Base-by-base conservation (phyloP, 192 early-diverging fungal species). In the Linnemannia zychae region DNA sequence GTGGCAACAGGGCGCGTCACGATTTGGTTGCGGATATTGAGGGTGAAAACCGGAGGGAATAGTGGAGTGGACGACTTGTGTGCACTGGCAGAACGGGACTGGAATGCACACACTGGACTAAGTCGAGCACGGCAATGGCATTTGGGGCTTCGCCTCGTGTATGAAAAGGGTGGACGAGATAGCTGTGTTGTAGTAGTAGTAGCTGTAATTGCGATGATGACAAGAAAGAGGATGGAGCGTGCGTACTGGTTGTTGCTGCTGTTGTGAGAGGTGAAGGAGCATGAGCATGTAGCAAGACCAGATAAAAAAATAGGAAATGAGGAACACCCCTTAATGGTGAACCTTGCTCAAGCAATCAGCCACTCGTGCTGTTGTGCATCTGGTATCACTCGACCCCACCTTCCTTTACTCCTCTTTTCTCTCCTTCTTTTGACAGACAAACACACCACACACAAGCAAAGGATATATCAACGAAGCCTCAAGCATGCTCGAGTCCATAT, bases 401-500 rank as follows among this genome's bases (percentile, higher is more conserved):
- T 17, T 24, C 48, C 24, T 7, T 49, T 71, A 17, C 0, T 38
- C 44, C 47, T 40, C 7, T 20, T 46, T 37, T 22, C 20, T 38
- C 34, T 7, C 18, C 28, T 20, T 57, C 50, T 57, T 24, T 53
- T 34, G 34, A 4, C 24, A 5, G 2, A 63, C 57, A n/a, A 6
- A 40, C 31, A 20, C 40, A 15, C 20, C 2, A 28, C 60, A 44
- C 40, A 47, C 12, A 31, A 38, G 20, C 6, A 34, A 31, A 49
- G 28, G 15, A 37, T 50, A 63, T 18, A 36, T 20, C n/a, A n/a
- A n/a, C n/a, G n/a, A n/a, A n/a, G n/a, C n/a, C n/a, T n/a, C n/a
- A n/a, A 73, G 20, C 33, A 78, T 84, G 81, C 76, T 83, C 24
- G 81, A 83, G 31, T 78, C 52, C 24, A 11, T 84, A n/a, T 71